phyloP scores from a whole-genome alignment of 2,329 filamentous ascomycete genomes.

The Phyllosticta citrichinensis region DNA sequence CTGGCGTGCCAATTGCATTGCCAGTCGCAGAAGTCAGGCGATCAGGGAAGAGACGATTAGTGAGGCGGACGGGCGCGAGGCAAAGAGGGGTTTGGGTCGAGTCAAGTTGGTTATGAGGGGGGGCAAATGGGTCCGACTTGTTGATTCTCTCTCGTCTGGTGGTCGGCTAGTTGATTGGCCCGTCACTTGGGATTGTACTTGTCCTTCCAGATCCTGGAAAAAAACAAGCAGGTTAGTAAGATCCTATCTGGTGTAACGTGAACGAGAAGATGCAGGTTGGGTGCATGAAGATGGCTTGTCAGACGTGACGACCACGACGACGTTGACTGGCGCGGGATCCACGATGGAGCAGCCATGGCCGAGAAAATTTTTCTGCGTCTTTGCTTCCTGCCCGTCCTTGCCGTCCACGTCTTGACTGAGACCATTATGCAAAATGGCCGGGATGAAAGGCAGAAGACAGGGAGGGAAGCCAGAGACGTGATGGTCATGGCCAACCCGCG shows the following conservation, averaged over 20 bases:
- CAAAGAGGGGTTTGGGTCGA: not conserved
- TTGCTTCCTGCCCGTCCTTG: not conserved
- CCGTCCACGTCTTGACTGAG: not conserved
- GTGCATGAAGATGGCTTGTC: not conserved
- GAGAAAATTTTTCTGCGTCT: not conserved
- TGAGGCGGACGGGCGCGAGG: not conserved
- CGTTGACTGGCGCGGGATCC: not conserved
- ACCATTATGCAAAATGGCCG: not conserved
- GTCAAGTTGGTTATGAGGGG: not conserved
- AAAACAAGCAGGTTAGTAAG: not conserved
- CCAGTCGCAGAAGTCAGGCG: not conserved
- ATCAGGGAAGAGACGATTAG: not conserved
- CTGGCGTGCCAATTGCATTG: not conserved
- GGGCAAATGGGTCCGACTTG: not conserved
- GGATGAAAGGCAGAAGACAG: not conserved
- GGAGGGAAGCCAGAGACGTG: not conserved
- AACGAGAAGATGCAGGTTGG: not conserved
- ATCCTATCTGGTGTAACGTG: not conserved
- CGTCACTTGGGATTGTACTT: slow-evolving; percentile 60
- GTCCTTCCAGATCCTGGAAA: slow-evolving; percentile 91
- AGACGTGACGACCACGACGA: not conserved
- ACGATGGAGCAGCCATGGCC: not conserved
- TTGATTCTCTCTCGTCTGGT: not conserved
- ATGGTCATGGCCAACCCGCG: not conserved
- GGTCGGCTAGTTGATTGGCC: not conserved